phyloP scores from a whole-genome alignment of 2,329 filamentous ascomycete species.

The Colletotrichum sp. region DNA sequence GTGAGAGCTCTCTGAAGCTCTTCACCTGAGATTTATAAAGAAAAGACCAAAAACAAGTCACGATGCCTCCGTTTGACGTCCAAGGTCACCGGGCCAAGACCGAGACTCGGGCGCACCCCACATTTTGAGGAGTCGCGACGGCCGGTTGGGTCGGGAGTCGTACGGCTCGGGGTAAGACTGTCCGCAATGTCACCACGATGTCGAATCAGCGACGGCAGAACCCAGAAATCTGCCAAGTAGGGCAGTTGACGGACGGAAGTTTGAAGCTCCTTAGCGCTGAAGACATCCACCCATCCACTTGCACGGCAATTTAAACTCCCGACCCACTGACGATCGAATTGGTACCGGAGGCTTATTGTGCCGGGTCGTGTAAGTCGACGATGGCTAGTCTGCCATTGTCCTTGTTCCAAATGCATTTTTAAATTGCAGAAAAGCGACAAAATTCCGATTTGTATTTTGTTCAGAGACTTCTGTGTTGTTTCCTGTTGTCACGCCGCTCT shows the following conservation, averaged over 20 bases:
- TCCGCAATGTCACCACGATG: background rate
- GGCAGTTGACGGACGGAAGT: background rate
- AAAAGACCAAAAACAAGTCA: background rate
- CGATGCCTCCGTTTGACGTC: background rate
- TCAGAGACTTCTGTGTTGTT: background rate
- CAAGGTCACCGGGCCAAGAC: background rate
- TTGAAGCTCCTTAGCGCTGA: background rate
- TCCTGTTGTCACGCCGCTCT: background rate
- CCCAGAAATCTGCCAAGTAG: background rate
- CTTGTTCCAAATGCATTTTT: background rate
- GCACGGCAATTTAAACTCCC: background rate
- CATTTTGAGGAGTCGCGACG: slow-evolving; percentile 7
- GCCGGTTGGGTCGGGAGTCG: background rate
- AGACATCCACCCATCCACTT: background rate
- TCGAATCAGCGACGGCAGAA: background rate
- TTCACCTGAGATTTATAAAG: background rate
- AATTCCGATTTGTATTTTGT: background rate
- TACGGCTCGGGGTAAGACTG: background rate
- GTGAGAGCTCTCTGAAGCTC: background rate
- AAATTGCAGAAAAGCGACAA: background rate
- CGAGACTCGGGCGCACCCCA: background rate
- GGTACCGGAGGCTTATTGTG: background rate
- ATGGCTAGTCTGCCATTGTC: background rate
- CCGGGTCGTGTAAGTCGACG: background rate
- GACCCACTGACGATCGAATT: background rate